Conservation (phyloP, 352 stramenopile genomes). For the Phytophthora cactorum region DNA sequence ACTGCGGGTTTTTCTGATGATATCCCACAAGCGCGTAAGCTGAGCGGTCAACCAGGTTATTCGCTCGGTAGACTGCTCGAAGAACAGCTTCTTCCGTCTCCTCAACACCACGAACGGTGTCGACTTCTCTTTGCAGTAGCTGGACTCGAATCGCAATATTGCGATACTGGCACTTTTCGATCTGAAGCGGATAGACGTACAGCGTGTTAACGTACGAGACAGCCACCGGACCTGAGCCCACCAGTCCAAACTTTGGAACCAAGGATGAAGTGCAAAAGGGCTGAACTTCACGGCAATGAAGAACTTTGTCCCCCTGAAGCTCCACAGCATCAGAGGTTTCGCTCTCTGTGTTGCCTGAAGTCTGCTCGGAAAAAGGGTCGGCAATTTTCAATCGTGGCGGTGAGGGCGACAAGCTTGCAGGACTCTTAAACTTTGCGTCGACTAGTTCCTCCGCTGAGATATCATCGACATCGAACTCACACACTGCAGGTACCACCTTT, state of each 20-base stretch:
- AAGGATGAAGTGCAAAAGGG: constrained; percentile 58
- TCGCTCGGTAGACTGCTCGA: constrained; percentile 40
- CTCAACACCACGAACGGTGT: constrained; percentile 50
- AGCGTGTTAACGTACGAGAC: constrained; percentile 63
- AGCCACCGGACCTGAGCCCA: constrained; percentile 59
- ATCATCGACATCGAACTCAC: constrained; percentile 64
- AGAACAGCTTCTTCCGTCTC: constrained; percentile 44
- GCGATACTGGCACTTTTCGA: constrained; percentile 73
- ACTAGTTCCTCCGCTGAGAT: constrained; percentile 49
- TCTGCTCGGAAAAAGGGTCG: constrained; percentile 46
- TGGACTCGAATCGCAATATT: constrained; percentile 76
- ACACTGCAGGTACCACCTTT: constrained; percentile 53
- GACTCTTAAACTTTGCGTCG: constrained; percentile 48
- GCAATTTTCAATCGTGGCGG: constrained; percentile 31
- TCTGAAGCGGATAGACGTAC: constrained; percentile 69
- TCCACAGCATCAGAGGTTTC: neutral
- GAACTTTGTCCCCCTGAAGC: constrained; percentile 1
- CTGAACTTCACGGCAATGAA: constrained; percentile 64
- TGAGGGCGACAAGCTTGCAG: constrained; percentile 4
- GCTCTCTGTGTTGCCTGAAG: constrained; percentile 1
- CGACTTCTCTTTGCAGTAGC: constrained; percentile 55
- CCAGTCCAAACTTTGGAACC: constrained; percentile 42
- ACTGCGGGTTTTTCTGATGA: constrained; percentile 79
- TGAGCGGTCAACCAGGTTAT: constrained; percentile 34
- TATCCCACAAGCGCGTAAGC: constrained; percentile 71